Percentiles rank a stretch among this genome's conserved stretches.
These are phyloP conservation scores for Aspergillus pseudoglaucus DNA, from an alignment of 2,329 filamentous ascomycete species.

Conservation along the genomic window DNA sequence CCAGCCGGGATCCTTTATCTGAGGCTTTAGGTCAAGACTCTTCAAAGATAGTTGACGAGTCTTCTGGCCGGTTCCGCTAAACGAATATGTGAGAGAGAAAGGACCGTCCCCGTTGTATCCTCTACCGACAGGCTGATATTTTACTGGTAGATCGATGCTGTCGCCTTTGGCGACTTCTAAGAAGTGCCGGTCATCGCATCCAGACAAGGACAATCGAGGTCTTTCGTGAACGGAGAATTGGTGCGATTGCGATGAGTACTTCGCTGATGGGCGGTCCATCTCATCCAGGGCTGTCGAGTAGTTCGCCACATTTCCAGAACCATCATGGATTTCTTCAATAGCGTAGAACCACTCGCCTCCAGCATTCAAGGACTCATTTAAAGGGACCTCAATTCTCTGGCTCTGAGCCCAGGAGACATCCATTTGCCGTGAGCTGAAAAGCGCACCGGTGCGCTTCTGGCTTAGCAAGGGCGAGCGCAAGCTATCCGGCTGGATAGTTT, in stretches of 20 bases:
- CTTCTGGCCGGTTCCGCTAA: conserved; percentile 67
- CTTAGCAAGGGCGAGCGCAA: conserved; percentile 70
- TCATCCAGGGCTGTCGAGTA: conserved; percentile 63
- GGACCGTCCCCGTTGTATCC: conserved; percentile 54
- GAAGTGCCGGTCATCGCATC: conserved; percentile 73
- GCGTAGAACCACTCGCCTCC: conserved; percentile 83
- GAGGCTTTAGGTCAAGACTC: conserved; percentile 56
- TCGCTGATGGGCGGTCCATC: conserved; percentile 53
- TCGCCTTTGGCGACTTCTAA: conserved; percentile 76
- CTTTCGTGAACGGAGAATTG: conserved; percentile 81
- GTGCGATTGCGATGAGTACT: conserved; percentile 61
- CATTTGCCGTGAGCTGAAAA: conserved; percentile 48
- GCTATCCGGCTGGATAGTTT: conserved; percentile 87
- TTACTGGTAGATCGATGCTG: conserved; percentile 61
- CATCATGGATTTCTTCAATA: conserved; percentile 87
- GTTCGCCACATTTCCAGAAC: conserved; percentile 75
- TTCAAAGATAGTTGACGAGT: conserved; percentile 52
- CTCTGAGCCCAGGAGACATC: conserved; percentile 71
- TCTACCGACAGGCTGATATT: conserved; percentile 58
- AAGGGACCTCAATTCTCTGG: conserved; percentile 67
- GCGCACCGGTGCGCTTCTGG: conserved; percentile 49
- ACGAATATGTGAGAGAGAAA: conserved; percentile 72
- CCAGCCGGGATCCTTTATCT: conserved; percentile 70
- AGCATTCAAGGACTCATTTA: conserved; percentile 81
- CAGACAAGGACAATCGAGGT: conserved; percentile 63